Conservation (phyloP, 176 grass and related monocot species). For the Hyparrhenia diplandra region DNA sequence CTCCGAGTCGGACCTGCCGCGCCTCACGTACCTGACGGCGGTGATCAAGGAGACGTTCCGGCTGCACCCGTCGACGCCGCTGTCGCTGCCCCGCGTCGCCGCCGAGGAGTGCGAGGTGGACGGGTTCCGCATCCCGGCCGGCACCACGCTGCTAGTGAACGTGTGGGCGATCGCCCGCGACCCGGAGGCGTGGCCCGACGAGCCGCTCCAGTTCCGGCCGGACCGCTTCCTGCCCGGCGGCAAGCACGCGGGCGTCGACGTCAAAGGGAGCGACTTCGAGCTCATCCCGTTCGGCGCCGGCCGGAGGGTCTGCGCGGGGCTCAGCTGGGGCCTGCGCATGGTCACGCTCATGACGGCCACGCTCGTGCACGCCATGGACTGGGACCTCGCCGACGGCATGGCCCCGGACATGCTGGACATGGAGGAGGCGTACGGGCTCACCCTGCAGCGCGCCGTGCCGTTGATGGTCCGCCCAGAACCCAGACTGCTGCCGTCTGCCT, state of each 20-base stretch:
- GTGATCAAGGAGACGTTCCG: slow-evolving; percentile 8
- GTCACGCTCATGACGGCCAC: background rate
- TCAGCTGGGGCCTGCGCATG: slow-evolving; percentile 1
- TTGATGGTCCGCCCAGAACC: background rate
- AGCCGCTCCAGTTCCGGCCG: background rate
- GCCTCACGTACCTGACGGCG: background rate
- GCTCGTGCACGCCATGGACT: background rate
- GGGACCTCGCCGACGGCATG: background rate
- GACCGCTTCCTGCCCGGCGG: background rate
- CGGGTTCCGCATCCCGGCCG: background rate
- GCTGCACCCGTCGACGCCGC: slow-evolving; percentile 8
- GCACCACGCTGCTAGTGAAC: slow-evolving; percentile 12
- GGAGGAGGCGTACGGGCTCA: background rate
- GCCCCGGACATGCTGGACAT: background rate
- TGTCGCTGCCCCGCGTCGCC: slow-evolving; percentile 3
- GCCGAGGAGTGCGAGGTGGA: slow-evolving; percentile 7
- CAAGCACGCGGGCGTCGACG: background rate
- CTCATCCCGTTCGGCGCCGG: slow-evolving; percentile 85
- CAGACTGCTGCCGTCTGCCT: background rate
- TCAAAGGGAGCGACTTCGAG: slow-evolving; percentile 42
- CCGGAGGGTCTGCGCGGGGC: slow-evolving; percentile 58
- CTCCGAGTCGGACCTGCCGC: background rate
- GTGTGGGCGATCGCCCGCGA: background rate
- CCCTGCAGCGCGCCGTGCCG: slow-evolving; percentile 7
- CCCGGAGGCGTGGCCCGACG: background rate